Base-by-base conservation (phyloP, 345 rosid genomes). In the Murraya paniculata region DNA sequence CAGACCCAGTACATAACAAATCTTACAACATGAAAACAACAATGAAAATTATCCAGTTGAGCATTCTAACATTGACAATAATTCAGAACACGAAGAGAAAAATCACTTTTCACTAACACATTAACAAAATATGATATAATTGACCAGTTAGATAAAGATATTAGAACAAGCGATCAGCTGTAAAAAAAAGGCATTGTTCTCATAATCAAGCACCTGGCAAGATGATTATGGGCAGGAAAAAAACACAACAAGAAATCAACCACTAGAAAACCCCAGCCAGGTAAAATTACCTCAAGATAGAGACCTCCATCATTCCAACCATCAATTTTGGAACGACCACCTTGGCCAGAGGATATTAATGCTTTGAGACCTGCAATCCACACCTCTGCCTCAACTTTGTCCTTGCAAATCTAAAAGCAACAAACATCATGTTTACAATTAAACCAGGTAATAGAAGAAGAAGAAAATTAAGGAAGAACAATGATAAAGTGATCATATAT, bases 311-410 rank as follows among this genome's bases (percentile, higher is more conserved):
- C 94, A 87, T 81, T 87, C 98, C 99, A 86, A 74, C 98, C 95
- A 86, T 95, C 99, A 79, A 95, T 95, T 86, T 93, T 95, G 56
- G 97, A 89, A 59, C 97, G 97, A 48, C 98, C 98, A 74, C 88
- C 94, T 73, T 92, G 97, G 82, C 93, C 94, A 74, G 87, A 77
- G 67, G 96, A 77, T 86, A 91, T 88, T 80, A 91, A 75, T 77
- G 95, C 88, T 80, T 90, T 93, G 27, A 93, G 87, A 78, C 93
- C 94, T 9, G 92, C 91, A 83, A 93, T 93, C 98, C 97, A 92
- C 84, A 89, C 90, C 90, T 93, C 97, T 6, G 94, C 95, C 90
- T 92, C 98, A 85, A 89, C 93, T 89, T 91, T 96, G 86, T 92
- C 99, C 87, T 93, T 93, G 86, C 96, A 93, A 70, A 92, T 93